These are phyloP conservation scores for Lasiodiplodia sp. DNA, from an alignment of 2,329 filamentous ascomycete genomes.

Conservation along the genomic window DNA sequence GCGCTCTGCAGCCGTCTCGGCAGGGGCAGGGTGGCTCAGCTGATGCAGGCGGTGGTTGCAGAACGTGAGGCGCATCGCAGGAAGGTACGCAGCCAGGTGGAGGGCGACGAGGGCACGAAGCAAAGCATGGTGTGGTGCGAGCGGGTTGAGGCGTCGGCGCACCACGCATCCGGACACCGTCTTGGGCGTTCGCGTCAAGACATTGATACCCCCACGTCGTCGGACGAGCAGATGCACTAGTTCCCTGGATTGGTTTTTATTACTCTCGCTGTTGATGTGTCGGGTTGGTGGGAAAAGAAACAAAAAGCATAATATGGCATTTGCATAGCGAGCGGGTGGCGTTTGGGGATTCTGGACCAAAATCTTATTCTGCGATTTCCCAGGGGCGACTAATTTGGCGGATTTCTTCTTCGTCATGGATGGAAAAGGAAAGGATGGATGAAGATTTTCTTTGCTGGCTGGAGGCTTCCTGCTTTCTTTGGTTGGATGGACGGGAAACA, in stretches of 20 bases:
- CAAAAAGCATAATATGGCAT: slow-evolving; percentile 26
- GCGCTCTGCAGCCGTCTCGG: slow-evolving; percentile 58
- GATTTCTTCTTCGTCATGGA: slow-evolving; percentile 4
- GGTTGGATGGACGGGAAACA: slow-evolving; percentile 12
- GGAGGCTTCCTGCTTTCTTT: slow-evolving; percentile 9
- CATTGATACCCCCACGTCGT: slow-evolving; percentile 41
- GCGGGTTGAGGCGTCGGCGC: slow-evolving; percentile 44
- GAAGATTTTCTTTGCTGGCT: slow-evolving; percentile 20
- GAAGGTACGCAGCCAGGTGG: slow-evolving; percentile 39
- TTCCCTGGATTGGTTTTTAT: neutral
- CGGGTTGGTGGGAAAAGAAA: neutral
- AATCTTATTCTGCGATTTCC: slow-evolving; percentile 12
- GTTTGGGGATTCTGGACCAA: neutral
- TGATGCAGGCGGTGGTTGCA: slow-evolving; percentile 52
- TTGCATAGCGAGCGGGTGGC: slow-evolving; percentile 31
- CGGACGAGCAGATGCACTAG: slow-evolving; percentile 31
- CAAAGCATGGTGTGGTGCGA: slow-evolving; percentile 46
- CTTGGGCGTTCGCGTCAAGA: slow-evolving; percentile 40
- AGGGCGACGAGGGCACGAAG: slow-evolving; percentile 34
- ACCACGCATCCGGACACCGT: slow-evolving; percentile 48
- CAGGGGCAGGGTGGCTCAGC: slow-evolving; percentile 46
- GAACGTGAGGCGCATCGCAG: slow-evolving; percentile 53
- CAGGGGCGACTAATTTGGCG: slow-evolving; percentile 19
- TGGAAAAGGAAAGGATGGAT: neutral
- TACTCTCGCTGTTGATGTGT: slow-evolving; percentile 16